Base-by-base conservation (phyloP, 2,329 filamentous ascomycete species). In the Cordyceps javanica region DNA sequence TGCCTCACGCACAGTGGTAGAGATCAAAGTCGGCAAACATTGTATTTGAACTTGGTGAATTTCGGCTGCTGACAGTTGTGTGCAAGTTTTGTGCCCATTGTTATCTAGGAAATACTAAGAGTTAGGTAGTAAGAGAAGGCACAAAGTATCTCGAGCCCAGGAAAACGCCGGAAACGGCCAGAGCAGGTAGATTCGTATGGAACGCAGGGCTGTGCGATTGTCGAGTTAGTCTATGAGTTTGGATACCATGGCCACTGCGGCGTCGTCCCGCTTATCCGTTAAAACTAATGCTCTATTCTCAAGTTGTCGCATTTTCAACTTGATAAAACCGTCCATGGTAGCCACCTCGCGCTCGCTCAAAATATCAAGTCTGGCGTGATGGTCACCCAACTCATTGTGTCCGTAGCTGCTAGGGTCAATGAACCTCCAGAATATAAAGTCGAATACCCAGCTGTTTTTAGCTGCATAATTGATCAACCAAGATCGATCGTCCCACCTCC, bases 391-490 rank as follows among this genome's bases (percentile, higher is more conserved):
- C 10, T 63, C 65, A 49, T 62, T 62, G 1, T 51, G 59, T 4
- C 70, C 71, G 56, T 72, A 74, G 55, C 68, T 72, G 1, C 58
- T 62, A 56, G 68, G 60, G 57, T 75, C 69, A n/a, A 75, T 58
- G 58, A 61, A 69, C 53, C 64, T 70, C 72, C 72, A 75, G 57
- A 57, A 75, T 7, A 74, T 60, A 11, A 62, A 61, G 55, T 75
- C 72, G 61, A 75, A 73, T 0, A 66, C 69, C 69, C 69, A 74
- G 55, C 69, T 72, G 39, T 71, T 72, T 48, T 69, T 68, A 3
- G 67, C 68, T 3, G 67, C 71, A 30, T 72, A 72, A 55, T 64
- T 70, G 11, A 72, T 36, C 66, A 67, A 66, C 62, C 68, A 72
- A 1, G 62, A 59, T n/a, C 63, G 55, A 4, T 60, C 68, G 41